Evolutionary conservation across 2,329 filamentous ascomycete genomes (phyloP).

Genomic region (Pseudocercospora ulei): DNA sequence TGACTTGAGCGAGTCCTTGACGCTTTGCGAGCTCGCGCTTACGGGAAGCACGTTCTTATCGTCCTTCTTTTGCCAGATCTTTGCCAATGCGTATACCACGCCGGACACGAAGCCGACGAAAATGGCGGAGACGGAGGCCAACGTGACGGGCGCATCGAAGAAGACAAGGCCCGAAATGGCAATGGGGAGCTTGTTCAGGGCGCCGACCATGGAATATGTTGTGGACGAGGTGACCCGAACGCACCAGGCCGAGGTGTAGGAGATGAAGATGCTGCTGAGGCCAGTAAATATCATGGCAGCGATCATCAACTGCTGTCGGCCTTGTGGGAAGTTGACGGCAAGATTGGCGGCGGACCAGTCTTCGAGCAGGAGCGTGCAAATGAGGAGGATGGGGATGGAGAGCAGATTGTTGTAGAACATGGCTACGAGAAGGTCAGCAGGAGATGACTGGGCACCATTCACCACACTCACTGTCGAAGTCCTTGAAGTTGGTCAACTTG

Average conservation of each 20-base stretch:
- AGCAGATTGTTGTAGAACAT: constrained; percentile 99
- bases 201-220: constrained; percentile 97
- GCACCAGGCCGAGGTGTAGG: constrained; percentile 99
- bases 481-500: constrained; percentile 99
- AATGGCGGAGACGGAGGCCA: constrained; percentile 87
- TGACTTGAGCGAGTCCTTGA: constrained; percentile 71
- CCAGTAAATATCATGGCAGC: constrained; percentile 90
- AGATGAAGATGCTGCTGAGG: constrained; percentile 89
- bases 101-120: constrained; percentile 83
- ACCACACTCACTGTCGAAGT: constrained; percentile 80
- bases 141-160: constrained; percentile 86
- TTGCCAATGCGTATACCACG: constrained; percentile 78
- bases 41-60: constrained; percentile 49
- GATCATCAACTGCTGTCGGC: constrained; percentile 63
- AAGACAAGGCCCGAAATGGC: constrained; percentile 86
- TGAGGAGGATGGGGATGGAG: constrained; percentile 80
- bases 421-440: constrained; percentile 46
- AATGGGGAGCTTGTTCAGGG: constrained; percentile 94
- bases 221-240: constrained; percentile 95
- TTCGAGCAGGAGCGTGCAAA: constrained; percentile 72
- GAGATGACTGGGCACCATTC: neutral
- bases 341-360: constrained; percentile 88
- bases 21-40: constrained; percentile 85
- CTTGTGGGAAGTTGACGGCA: constrained; percentile 75
- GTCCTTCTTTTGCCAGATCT: constrained; percentile 67